phyloP scores from a whole-genome alignment of 2,329 filamentous ascomycete genomes.

The Apiospora rasikravindrae region DNA sequence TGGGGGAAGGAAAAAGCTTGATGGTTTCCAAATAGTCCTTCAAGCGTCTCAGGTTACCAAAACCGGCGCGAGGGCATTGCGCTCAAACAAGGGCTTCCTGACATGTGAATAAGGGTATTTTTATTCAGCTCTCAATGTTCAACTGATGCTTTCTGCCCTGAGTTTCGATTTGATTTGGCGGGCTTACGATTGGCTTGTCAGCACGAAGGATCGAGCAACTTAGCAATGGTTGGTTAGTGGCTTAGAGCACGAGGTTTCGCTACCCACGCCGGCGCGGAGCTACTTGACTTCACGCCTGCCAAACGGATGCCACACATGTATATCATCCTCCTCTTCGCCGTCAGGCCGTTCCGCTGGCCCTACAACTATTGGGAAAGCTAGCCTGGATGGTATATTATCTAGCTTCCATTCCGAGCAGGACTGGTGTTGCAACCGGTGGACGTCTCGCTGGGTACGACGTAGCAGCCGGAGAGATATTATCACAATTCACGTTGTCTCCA shows the following conservation, averaged over 20 bases:
- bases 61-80: not conserved
- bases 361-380: conserved; percentile 7
- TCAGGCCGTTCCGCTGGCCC: not conserved
- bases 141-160: not conserved
- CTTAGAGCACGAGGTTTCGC: not conserved
- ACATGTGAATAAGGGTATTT: not conserved
- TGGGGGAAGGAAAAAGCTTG: not conserved
- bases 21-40: not conserved
- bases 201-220: not conserved
- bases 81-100: not conserved
- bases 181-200: not conserved
- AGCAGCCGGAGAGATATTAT: not conserved
- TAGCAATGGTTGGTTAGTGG: not conserved
- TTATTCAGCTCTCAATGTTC: not conserved
- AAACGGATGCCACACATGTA: not conserved
- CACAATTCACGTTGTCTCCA: not conserved
- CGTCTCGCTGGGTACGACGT: not conserved
- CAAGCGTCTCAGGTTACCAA: not conserved
- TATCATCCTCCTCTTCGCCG: not conserved
- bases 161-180: not conserved
- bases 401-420: not conserved
- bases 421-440: not conserved
- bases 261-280: not conserved
- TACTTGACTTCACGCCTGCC: not conserved
- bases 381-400: not conserved